Evolutionary conservation across 495 filamentous ascomycete genomes (phyloP).

Genomic region (Penicillium turbatum): DNA sequence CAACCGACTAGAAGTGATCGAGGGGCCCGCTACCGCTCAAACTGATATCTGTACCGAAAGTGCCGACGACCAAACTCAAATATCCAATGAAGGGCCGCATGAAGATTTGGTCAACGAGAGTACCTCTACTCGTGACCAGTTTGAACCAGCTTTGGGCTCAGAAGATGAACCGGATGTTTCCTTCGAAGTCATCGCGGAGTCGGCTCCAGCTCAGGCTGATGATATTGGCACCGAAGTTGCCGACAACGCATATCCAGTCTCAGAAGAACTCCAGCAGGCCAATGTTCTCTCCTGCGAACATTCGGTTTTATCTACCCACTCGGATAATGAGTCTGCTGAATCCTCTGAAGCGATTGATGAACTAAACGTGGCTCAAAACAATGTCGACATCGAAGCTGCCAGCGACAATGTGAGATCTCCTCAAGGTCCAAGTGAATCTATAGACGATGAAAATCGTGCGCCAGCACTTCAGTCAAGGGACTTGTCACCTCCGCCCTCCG

Average conservation of each 20-base stretch:
- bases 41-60: background rate
- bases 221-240: too few species aligned
- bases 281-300: background rate
- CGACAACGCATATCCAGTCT: too few species aligned
- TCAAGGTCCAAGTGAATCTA: background rate
- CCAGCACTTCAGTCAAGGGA: background rate
- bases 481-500: background rate
- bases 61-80: background rate
- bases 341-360: background rate
- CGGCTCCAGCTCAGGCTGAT: too few species aligned
- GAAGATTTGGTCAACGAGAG: too few species aligned
- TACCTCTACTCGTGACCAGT: too few species aligned
- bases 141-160: too few species aligned
- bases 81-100: background rate
- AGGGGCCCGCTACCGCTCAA: background rate
- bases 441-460: background rate
- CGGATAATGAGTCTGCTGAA: background rate
- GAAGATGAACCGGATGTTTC: too few species aligned
- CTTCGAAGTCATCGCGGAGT: too few species aligned
- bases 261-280: too few species aligned
- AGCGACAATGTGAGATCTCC: constrained; percentile 1
- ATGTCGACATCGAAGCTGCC: background rate
- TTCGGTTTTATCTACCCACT: background rate
- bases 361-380: background rate
- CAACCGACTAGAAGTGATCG: background rate